A percentile compares a stretch with the other conserved stretches of the same genome.
Evolutionary conservation across 208 protist species (phyloP).

Genomic region (Leishmania arabica): DNA sequence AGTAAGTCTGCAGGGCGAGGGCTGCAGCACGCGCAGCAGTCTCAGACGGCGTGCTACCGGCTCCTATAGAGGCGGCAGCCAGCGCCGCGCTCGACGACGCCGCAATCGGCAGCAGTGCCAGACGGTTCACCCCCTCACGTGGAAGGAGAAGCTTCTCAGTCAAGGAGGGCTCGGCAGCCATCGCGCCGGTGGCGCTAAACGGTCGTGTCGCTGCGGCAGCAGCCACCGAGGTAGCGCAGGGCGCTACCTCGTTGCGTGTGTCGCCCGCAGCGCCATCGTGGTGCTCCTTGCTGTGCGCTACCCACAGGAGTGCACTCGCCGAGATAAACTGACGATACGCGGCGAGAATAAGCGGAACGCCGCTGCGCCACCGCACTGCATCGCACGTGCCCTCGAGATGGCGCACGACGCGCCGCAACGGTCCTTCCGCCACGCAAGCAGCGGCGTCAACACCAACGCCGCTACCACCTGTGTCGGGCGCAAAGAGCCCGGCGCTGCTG

Average conservation of each 20-base stretch:
- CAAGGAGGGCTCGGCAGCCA: neutral
- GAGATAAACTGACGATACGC: slow-evolving; percentile 18
- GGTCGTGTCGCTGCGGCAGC: slow-evolving; percentile 3
- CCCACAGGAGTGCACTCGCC: slow-evolving; percentile 26
- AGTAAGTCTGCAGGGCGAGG: neutral
- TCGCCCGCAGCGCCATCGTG: neutral
- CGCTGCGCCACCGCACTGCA: slow-evolving; percentile 25
- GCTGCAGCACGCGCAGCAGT: neutral
- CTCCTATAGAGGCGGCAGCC: neutral
- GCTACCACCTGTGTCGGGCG: neutral
- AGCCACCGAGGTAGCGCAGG: neutral
- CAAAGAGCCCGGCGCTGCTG: neutral
- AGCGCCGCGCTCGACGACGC: slow-evolving; percentile 1
- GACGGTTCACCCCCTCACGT: slow-evolving; percentile 11
- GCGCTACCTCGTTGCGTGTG: neutral
- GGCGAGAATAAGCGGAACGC: slow-evolving; percentile 4
- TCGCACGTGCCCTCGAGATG: slow-evolving; percentile 20
- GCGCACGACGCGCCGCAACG: slow-evolving; percentile 8
- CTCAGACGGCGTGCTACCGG: neutral
- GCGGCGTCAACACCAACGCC: neutral
- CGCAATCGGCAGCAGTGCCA: slow-evolving; percentile 13
- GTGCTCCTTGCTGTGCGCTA: neutral
- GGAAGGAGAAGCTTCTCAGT: slow-evolving; percentile 21
- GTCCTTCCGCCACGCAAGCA: slow-evolving; percentile 3
- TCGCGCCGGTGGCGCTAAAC: neutral